phyloP scores from a whole-genome alignment of 2,329 filamentous ascomycete species.

The Ophiocordyceps australis region DNA sequence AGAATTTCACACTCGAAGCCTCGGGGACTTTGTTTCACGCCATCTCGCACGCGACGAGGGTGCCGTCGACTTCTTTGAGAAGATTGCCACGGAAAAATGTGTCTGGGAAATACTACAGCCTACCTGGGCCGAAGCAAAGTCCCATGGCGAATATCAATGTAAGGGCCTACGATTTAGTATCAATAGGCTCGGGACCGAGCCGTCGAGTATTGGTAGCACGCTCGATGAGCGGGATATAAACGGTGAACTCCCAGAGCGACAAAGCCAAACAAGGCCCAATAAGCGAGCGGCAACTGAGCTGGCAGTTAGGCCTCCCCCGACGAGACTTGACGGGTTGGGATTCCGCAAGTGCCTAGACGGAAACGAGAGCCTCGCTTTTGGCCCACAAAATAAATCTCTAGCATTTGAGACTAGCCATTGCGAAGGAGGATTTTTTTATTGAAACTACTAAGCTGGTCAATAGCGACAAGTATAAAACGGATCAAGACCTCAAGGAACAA shows the following conservation, averaged over 20 bases:
- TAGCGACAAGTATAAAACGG: not conserved
- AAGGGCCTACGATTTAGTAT: constrained; percentile 2
- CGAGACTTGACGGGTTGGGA: constrained; percentile 3
- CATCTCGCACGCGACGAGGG: not conserved
- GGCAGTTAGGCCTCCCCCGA: constrained; percentile 2
- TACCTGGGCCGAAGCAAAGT: constrained; percentile 2
- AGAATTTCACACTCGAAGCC: constrained; percentile 1
- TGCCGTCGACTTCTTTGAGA: not conserved
- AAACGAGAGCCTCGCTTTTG: constrained; percentile 2
- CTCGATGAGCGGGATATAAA: constrained; percentile 2
- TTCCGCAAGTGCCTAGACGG: constrained; percentile 2
- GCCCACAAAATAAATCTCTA: constrained; percentile 3
- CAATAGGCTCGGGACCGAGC: too few relatives aligned
- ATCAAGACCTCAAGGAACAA: not conserved
- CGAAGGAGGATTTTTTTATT: constrained; percentile 4
- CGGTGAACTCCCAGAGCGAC: too few relatives aligned
- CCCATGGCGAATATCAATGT: constrained; percentile 1
- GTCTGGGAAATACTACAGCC: constrained; percentile 2
- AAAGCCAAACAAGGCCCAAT: constrained; percentile 2
- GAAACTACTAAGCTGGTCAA: constrained; percentile 2
- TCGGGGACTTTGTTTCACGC: not conserved
- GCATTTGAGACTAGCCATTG: constrained; percentile 2
- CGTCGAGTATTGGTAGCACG: too few relatives aligned
- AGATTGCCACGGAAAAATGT: constrained; percentile 2
- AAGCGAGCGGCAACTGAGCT: constrained; percentile 1